Percentiles rank a stretch among this genome's conserved stretches.
Evolutionary conservation across 2,329 filamentous ascomycete genomes (phyloP).

Genomic region (Ascomycota sp.): DNA sequence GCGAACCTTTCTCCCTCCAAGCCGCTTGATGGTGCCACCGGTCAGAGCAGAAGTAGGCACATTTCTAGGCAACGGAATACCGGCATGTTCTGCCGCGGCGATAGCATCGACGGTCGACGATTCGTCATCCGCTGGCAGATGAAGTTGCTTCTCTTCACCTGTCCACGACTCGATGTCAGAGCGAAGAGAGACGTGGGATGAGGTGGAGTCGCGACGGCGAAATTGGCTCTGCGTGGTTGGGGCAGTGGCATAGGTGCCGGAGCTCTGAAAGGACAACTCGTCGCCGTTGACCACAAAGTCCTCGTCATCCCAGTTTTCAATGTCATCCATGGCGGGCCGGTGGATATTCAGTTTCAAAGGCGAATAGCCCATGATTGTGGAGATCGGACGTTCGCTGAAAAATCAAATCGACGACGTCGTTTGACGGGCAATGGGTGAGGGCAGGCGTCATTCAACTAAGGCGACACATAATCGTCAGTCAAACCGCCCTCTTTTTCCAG

Average conservation of each 20-base stretch:
- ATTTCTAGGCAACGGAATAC: constrained; percentile 73
- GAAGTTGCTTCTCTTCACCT: constrained; percentile 69
- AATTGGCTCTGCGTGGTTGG: constrained; percentile 5
- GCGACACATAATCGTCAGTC: constrained; percentile 6
- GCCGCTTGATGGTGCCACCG: constrained; percentile 77
- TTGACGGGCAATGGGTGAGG: too few relatives aligned
- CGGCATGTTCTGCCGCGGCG: constrained; percentile 63
- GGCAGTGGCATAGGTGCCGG: constrained; percentile 13
- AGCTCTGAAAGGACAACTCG: constrained; percentile 36
- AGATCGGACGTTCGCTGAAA: too few relatives aligned
- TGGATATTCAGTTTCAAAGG: constrained; percentile 31
- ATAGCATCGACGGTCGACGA: constrained; percentile 68
- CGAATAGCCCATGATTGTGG: constrained; percentile 28
- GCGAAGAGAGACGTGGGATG: constrained; percentile 58
- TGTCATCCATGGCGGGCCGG: constrained; percentile 31
- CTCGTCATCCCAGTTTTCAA: constrained; percentile 65
- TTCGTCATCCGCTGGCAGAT: constrained; percentile 68
- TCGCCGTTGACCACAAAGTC: constrained; percentile 50
- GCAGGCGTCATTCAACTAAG: constrained; percentile 2
- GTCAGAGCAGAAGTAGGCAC: constrained; percentile 73
- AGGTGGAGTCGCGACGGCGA: constrained; percentile 52
- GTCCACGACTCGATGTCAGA: constrained; percentile 59
- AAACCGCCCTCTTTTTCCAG: neutral
- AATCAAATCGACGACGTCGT: too few relatives aligned
- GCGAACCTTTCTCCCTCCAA: constrained; percentile 53